Evolutionary conservation across 1,139 yeast species (phyloP).

Genomic region (Saccharomycopsis hybrid): DNA sequence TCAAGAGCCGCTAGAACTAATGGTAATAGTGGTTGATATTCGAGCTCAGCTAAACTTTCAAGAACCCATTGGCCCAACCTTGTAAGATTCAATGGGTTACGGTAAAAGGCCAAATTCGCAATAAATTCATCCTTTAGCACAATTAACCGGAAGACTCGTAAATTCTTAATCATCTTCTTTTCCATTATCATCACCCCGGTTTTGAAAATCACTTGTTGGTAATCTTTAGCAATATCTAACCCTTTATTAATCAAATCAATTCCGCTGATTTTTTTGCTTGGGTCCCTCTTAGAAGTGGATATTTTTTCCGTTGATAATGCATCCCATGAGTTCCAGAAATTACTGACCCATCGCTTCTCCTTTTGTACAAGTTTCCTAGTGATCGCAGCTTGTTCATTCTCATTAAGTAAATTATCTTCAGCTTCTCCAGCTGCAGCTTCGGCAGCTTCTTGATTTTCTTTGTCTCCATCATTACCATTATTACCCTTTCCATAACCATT

Average conservation of each 20-base stretch:
- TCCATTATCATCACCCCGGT: slow-evolving; percentile 89
- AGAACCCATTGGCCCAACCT: slow-evolving; percentile 87
- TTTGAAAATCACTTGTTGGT: slow-evolving; percentile 79
- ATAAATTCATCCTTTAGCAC: slow-evolving; percentile 70
- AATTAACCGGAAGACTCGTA: slow-evolving; percentile 76
- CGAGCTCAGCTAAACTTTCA: slow-evolving; percentile 82
- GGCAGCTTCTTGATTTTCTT: slow-evolving; percentile 23
- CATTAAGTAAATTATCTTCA: slow-evolving; percentile 22
- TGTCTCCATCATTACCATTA: slow-evolving; percentile 24
- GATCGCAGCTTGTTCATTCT: slow-evolving; percentile 32
- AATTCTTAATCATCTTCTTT: slow-evolving; percentile 69
- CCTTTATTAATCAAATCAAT: slow-evolving; percentile 64
- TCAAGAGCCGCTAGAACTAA: slow-evolving; percentile 85
- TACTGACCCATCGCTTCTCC: slow-evolving; percentile 74
- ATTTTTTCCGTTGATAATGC: slow-evolving; percentile 39
- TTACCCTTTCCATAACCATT: slow-evolving; percentile 6
- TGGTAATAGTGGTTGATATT: slow-evolving; percentile 62
- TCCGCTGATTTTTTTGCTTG: slow-evolving; percentile 30
- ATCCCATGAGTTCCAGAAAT: slow-evolving; percentile 96
- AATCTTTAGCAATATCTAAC: slow-evolving; percentile 66
- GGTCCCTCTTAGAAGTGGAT: not conserved
- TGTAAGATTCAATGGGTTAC: slow-evolving; percentile 78
- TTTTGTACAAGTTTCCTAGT: slow-evolving; percentile 37
- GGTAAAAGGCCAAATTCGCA: slow-evolving; percentile 70
- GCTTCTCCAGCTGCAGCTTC: slow-evolving; percentile 27